Conservation (phyloP, 495 filamentous ascomycete species). For the Trichoderma orchidacearum region DNA sequence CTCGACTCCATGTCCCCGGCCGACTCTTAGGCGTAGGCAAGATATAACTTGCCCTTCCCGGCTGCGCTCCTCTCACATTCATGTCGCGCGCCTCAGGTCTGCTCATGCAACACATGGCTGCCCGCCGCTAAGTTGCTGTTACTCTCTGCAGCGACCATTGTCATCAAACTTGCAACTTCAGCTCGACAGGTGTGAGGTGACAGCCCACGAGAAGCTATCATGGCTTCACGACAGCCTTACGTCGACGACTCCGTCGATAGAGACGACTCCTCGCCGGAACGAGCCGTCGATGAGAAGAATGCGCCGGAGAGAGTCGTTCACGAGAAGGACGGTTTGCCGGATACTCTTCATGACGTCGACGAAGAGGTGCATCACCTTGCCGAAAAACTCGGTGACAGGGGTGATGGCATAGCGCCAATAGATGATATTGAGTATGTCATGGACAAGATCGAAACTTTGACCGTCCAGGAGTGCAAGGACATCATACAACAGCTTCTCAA, state of each 20-base stretch:
- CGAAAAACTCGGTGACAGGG: constrained; percentile 17
- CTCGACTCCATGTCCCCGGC: background rate
- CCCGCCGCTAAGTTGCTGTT: background rate
- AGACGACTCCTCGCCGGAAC: background rate
- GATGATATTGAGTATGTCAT: constrained; percentile 23
- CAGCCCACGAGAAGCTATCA: background rate
- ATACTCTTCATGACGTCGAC: background rate
- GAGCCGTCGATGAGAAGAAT: background rate
- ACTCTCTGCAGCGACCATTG: background rate
- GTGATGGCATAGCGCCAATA: constrained; percentile 12
- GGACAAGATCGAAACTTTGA: constrained; percentile 23
- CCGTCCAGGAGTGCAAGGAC: constrained; percentile 18
- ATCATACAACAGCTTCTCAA: constrained; percentile 16
- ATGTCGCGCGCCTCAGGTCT: too few relatives aligned
- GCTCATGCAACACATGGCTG: background rate
- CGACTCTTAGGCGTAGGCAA: background rate
- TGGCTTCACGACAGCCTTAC: background rate
- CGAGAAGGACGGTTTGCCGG: background rate
- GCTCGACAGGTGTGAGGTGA: background rate
- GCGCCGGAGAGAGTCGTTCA: background rate
- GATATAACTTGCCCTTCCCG: background rate
- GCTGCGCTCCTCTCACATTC: too few relatives aligned
- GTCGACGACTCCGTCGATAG: background rate
- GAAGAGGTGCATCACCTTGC: background rate
- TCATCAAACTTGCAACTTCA: too few relatives aligned